These are phyloP conservation scores for Ophiognomonia clavigignenti-juglandacearum DNA, from an alignment of 2,329 filamentous ascomycete genomes.

Conservation along the genomic window DNA sequence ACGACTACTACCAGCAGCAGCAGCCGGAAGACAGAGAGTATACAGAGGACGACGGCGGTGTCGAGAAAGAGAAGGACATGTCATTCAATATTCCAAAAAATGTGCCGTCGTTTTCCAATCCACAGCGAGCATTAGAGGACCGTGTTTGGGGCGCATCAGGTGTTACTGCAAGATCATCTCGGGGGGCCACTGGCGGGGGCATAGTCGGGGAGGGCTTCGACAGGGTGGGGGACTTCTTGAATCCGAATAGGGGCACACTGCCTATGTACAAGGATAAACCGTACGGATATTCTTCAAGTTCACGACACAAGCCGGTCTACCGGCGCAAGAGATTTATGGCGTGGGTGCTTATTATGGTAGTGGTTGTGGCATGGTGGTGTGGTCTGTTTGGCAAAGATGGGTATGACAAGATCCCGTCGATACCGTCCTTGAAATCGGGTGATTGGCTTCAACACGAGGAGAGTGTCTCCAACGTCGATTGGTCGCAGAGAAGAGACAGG, in stretches of 20 bases:
- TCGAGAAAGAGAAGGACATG: slow-evolving; percentile 39
- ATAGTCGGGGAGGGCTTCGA: slow-evolving; percentile 52
- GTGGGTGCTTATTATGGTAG: slow-evolving; percentile 38
- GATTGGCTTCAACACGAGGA: slow-evolving; percentile 53
- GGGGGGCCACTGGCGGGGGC: slow-evolving; percentile 25
- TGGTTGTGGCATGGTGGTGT: slow-evolving; percentile 65
- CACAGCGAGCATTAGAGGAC: slow-evolving; percentile 62
- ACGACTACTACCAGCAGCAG: slow-evolving; percentile 12
- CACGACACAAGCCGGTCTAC: slow-evolving; percentile 55
- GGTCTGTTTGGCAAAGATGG: slow-evolving; percentile 47
- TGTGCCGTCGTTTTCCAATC: slow-evolving; percentile 63
- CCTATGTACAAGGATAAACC: slow-evolving; percentile 99
- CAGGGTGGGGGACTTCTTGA: slow-evolving; percentile 61
- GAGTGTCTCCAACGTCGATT: slow-evolving; percentile 52
- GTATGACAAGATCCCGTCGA: slow-evolving; percentile 30
- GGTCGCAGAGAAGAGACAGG: slow-evolving; percentile 70
- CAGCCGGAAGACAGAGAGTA: slow-evolving; percentile 6
- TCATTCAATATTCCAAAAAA: slow-evolving; percentile 64
- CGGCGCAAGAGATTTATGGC: slow-evolving; percentile 58
- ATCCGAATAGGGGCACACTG: slow-evolving; percentile 50
- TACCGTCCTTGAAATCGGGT: slow-evolving; percentile 40
- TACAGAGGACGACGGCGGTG: not conserved
- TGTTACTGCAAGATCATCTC: slow-evolving; percentile 34
- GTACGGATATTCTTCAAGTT: slow-evolving; percentile 62
- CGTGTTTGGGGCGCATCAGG: slow-evolving; percentile 56